These are phyloP conservation scores for Prillingera fragicola DNA, from an alignment of 1,284 basidiomycete species.

Conservation along the genomic window DNA sequence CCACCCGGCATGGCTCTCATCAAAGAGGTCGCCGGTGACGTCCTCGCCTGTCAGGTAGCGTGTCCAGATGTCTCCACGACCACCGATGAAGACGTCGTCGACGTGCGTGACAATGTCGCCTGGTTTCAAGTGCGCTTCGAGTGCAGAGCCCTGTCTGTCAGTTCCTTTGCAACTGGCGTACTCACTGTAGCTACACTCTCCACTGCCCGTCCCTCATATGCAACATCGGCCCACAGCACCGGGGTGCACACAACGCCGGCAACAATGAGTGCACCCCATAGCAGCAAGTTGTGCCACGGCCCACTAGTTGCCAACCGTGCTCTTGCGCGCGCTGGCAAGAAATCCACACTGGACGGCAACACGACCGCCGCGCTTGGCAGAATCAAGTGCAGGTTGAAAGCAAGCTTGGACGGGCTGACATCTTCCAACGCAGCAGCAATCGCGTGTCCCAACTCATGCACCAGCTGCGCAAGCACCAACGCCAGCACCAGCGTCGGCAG, in stretches of 20 bases:
- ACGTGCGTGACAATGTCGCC: conserved; percentile 39
- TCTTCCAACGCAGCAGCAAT: conserved; percentile 40
- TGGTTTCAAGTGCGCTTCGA: conserved; percentile 16
- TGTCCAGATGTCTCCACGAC: conserved; percentile 24
- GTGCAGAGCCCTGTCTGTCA: conserved; percentile 2
- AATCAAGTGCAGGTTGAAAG: conserved; percentile 29
- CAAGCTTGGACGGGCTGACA: conserved; percentile 27
- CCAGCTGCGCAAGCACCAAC: conserved; percentile 36
- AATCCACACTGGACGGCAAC: conserved; percentile 34
- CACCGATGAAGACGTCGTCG: conserved; percentile 32
- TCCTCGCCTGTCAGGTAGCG: conserved; percentile 23
- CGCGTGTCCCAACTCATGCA: conserved; percentile 45
- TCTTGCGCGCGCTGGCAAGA: conserved; percentile 27
- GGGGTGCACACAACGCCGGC: not conserved
- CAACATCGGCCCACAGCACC: conserved; percentile 31
- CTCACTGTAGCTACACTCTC: conserved; percentile 29
- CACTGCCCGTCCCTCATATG: conserved; percentile 24
- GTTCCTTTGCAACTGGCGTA: not conserved
- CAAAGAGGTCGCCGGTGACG: too few relatives aligned
- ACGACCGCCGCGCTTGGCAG: conserved; percentile 38
- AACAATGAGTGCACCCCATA: conserved; percentile 16
- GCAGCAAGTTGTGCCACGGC: conserved; percentile 41
- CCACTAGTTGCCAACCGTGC: conserved; percentile 41
- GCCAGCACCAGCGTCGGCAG: conserved; percentile 38
- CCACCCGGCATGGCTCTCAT: too few relatives aligned